These are phyloP conservation scores for Pythium oligandrum DNA, from an alignment of 352 stramenopile genomes.

Conservation along the genomic window DNA sequence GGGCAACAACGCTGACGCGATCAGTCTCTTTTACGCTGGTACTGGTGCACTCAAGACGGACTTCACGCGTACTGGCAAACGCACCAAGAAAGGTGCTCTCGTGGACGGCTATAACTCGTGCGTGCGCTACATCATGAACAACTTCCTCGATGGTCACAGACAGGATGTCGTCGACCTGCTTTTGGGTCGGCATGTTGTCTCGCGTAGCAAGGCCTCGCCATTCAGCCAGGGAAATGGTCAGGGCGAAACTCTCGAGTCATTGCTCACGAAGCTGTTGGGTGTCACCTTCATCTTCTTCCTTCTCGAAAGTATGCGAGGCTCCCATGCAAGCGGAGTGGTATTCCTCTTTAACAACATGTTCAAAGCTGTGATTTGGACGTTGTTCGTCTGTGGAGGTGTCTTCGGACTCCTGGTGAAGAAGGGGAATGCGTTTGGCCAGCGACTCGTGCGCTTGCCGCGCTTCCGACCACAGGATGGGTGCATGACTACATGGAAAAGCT, in stretches of 20 bases:
- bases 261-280: constrained; percentile 44
- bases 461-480: constrained; percentile 72
- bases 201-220: constrained; percentile 4
- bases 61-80: constrained; percentile 93
- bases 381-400: constrained; percentile 34
- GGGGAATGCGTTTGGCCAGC: constrained; percentile 57
- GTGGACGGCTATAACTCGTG: constrained; percentile 94
- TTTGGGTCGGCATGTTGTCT: constrained; percentile 35
- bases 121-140: constrained; percentile 95
- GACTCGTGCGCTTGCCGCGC: constrained; percentile 57
- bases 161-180: constrained; percentile 93
- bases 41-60: constrained; percentile 95
- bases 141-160: constrained; percentile 91
- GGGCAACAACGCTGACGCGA: constrained; percentile 95
- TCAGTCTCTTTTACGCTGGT: constrained; percentile 91
- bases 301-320: constrained; percentile 40
- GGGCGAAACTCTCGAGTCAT: constrained; percentile 51
- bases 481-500: constrained; percentile 71
- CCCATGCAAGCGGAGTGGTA: constrained; percentile 18
- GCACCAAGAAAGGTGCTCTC: constrained; percentile 86
- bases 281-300: constrained; percentile 54
- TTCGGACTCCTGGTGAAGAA: constrained; percentile 77
- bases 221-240: constrained; percentile 22
- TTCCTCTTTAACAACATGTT: constrained; percentile 53
- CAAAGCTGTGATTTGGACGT: constrained; percentile 44